phyloP scores from a whole-genome alignment of 1,284 basidiomycete genomes.

The Papiliotrema terrestris region DNA sequence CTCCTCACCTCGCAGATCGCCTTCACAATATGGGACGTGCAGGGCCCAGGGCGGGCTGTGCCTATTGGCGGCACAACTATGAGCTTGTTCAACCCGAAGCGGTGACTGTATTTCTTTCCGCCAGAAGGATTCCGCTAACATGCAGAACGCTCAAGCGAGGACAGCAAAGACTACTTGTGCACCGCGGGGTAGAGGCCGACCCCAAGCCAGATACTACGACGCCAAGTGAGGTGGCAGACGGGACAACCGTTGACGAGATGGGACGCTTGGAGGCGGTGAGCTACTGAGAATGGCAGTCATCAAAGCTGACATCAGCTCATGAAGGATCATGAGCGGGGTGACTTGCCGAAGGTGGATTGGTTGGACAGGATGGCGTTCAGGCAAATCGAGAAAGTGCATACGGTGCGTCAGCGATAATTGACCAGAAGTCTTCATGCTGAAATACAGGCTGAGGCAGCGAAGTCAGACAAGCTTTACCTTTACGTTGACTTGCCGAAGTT shows the following conservation, averaged over 20 bases:
- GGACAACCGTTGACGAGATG: slow-evolving; percentile 75
- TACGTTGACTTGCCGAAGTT: slow-evolving; percentile 97
- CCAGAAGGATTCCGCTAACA: background rate
- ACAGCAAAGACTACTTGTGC: slow-evolving; percentile 82
- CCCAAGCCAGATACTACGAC: slow-evolving; percentile 75
- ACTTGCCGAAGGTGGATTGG: slow-evolving; percentile 93
- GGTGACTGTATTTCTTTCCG: slow-evolving; percentile 51
- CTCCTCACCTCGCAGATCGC: slow-evolving; percentile 82
- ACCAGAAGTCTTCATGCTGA: background rate
- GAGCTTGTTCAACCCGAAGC: slow-evolving; percentile 83
- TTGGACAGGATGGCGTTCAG: slow-evolving; percentile 88
- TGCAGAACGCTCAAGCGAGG: slow-evolving; percentile 79
- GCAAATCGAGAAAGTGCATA: slow-evolving; percentile 88
- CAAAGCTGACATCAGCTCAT: slow-evolving; percentile 60
- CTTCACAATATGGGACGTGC: slow-evolving; percentile 93
- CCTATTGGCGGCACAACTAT: slow-evolving; percentile 89
- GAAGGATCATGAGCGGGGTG: slow-evolving; percentile 92
- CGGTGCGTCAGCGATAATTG: slow-evolving; percentile 54
- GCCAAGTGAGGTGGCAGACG: slow-evolving; percentile 68
- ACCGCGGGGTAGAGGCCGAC: slow-evolving; percentile 80
- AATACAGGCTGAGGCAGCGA: slow-evolving; percentile 72
- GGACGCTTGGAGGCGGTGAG: slow-evolving; percentile 84
- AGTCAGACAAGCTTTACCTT: slow-evolving; percentile 83
- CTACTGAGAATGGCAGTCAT: background rate
- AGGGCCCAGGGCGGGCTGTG: slow-evolving; percentile 65